Conservation (phyloP, 768 basidiomycete genomes). For the Russula dissimulans region DNA sequence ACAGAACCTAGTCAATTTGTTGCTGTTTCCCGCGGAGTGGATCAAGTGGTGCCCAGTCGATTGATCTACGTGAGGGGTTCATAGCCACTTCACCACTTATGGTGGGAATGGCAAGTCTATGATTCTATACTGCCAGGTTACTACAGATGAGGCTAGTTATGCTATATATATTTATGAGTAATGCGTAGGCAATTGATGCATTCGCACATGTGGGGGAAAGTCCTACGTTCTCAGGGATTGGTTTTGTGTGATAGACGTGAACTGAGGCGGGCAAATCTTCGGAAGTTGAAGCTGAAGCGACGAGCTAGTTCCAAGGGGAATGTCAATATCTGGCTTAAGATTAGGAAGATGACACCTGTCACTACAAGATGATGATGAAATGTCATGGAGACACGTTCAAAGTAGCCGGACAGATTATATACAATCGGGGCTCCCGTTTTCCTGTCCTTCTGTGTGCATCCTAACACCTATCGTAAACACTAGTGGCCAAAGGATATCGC, state of each 20-base stretch:
- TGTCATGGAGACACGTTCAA: conserved; percentile 2
- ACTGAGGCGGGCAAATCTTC: background rate
- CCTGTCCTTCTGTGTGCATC: conserved; percentile 1
- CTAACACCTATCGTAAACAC: conserved; percentile 10
- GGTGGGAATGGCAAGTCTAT: too few relatives aligned
- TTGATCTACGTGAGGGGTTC: too few relatives aligned
- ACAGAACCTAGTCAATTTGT: background rate
- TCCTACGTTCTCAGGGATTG: background rate
- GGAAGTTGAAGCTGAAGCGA: background rate
- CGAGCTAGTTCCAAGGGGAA: background rate
- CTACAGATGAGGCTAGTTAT: too few relatives aligned
- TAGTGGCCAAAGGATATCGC: background rate
- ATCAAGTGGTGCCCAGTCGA: too few relatives aligned
- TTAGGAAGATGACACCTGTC: background rate
- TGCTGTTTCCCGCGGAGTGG: too few relatives aligned
- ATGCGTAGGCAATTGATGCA: too few relatives aligned
- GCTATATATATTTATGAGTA: too few relatives aligned
- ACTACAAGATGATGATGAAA: conserved; percentile 1
- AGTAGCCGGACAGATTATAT: conserved; percentile 13
- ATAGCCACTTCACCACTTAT: too few relatives aligned
- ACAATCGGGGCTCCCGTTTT: conserved; percentile 5
- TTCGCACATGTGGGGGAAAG: too few relatives aligned
- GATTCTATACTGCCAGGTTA: too few relatives aligned
- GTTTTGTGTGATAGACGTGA: too few relatives aligned
- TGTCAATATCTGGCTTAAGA: background rate